Conservation (phyloP, 2,329 filamentous ascomycete genomes). For the Penicillium freii region DNA sequence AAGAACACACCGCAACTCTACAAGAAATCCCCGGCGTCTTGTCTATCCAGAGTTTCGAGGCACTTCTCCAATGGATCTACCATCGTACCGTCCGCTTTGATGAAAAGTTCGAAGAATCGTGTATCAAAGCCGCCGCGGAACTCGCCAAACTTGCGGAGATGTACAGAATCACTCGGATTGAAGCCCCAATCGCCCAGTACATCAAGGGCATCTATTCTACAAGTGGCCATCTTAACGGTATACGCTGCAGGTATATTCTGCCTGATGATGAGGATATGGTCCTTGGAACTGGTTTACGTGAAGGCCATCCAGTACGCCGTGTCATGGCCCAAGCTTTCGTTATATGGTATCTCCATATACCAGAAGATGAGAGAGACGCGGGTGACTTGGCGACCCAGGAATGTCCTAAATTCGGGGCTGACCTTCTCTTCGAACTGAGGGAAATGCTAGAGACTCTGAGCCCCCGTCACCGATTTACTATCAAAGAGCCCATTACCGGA, state of each 20-base stretch:
- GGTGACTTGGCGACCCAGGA: neutral
- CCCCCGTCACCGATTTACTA: rapidly evolving
- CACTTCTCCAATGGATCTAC: slow-evolving; percentile 19
- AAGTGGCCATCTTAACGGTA: neutral
- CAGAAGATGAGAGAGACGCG: neutral
- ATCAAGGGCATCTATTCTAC: slow-evolving; percentile 2
- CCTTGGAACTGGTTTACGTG: slow-evolving; percentile 3
- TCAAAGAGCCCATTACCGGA: slow-evolving; percentile 7
- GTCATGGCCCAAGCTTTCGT: slow-evolving; percentile 6
- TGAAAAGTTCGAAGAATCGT: neutral
- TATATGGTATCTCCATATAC: neutral
- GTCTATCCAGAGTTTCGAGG: slow-evolving; percentile 10
- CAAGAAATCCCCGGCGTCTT: slow-evolving; percentile 11
- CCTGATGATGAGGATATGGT: neutral
- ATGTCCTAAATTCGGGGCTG: neutral
- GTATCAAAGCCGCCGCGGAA: slow-evolving; percentile 14
- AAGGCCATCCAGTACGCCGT: slow-evolving; percentile 5
- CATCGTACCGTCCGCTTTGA: slow-evolving; percentile 2
- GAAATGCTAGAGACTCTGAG: neutral
- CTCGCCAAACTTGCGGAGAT: slow-evolving; percentile 15
- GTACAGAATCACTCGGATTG: slow-evolving; percentile 4
- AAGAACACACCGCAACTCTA: slow-evolving; percentile 9
- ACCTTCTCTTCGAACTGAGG: slow-evolving; percentile 5
- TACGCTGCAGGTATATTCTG: neutral
- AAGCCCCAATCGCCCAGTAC: neutral